Evolutionary conservation across 164 flowering plant genomes (phyloP), one percentile per base, ranked within the genome.

Genomic region (Litsea cubeba): DNA sequence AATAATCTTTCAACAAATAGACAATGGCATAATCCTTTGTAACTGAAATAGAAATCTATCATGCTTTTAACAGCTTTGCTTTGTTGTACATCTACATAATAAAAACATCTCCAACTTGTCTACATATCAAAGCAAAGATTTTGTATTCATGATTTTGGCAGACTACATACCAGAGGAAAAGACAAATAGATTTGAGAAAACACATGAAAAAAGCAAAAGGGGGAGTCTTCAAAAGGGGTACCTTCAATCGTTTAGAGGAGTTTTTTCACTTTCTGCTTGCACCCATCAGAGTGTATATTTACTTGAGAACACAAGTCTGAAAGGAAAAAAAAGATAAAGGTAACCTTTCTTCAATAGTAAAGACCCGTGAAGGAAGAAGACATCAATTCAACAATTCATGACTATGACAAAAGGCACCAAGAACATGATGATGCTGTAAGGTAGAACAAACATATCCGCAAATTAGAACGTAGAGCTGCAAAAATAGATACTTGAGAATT

Each of bases 211-310:
- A 30, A 4, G 32, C 32, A n/a, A 35, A 10, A 58, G 15, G 12
- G 72, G 2, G 32, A 71, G 62, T 23, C 46, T 7, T 35, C 74
- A 30, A 51, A 18, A 23, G 22, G 76, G 25, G 62, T 72, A 89
- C 93, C 93, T 30, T 87, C 87, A 89, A 88, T 88, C 77, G 81
- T 87, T 78, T 84, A 89, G 46, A 89, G 88, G 74, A 87, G 79
- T 79, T 89, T 89, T 85, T 86, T 87, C 79, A 89, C 92, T 75
- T 86, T 82, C 75, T 86, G 87, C 88, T 85, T 84, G 63, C 92
- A 87, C 17, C 92, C 92, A 30, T 30, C 32, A 30, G 5, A 30
- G 32, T 30, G 32, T 30, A 30, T 30, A 30, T 30, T 30, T 30
- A 30, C 32, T 30, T 30, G 32, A 30, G 32, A 62, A 84, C 81